Base-by-base conservation (phyloP, 331 rosid genomes). In the Cydonia oblonga region DNA sequence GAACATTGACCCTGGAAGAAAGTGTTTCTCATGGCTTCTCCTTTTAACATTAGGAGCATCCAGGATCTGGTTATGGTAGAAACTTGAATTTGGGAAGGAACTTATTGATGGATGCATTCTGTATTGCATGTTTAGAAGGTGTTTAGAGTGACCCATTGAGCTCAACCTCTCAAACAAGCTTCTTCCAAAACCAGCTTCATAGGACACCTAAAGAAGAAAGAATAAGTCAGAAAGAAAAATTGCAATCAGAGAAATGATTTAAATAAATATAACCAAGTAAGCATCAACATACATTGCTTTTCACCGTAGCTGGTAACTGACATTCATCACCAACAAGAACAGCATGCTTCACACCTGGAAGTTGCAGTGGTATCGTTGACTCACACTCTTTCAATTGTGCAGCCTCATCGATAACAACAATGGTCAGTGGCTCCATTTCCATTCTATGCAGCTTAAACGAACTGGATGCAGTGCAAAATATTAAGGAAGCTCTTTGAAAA, bases 271-370 rank as follows among this genome's bases (percentile, higher is more conserved):
- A 46, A 46, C 53, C 53, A 46, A 46, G 53, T 46, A 46, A 42
- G 18, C 3, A 23, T 61, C 66, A 9, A 76, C 84, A 35, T 82
- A 87, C 92, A 18, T 67, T 67, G 80, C 92, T 87, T 75, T 66
- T 54, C 52, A 87, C 87, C 64, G 67, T 75, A 59, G 96, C 96
- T 26, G 90, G 90, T 60, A 89, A 75, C 73, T 89, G 96, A 68
- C 72, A 6, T 71, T 84, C 96, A 81, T 89, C 96, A 49, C 96
- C 96, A 61, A 85, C 83, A 74, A 89, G 87, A 85, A 89, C 79
- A 26, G 79, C 90, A 73, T 87, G 92, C 70, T 81, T 77, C 78
- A 87, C 54, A 59, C 76, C 84, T 0, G 72, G 85, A 82, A 89
- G 87, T 42, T 66, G 90, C 9, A 89, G 61, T 26, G 96, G 90